Percentiles rank a stretch among this genome's conserved stretches.
Evolutionary conservation across 2,329 filamentous ascomycete genomes (phyloP).

Genomic region (Cercospora canescens): DNA sequence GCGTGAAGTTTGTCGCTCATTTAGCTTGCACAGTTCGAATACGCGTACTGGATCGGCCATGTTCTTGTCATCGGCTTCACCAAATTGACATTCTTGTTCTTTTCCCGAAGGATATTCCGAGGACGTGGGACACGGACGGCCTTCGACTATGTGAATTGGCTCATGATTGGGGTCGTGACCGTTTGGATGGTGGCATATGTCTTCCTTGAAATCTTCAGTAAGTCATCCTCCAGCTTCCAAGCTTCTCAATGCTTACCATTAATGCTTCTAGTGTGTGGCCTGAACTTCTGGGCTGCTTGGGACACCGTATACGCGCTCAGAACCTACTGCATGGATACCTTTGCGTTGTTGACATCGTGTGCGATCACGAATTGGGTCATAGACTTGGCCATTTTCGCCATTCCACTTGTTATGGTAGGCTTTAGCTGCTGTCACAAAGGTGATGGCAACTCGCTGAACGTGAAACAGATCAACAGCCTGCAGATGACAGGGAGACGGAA

Average conservation of each 20-base stretch:
- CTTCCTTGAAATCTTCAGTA: conserved; percentile 16
- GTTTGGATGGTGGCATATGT: conserved; percentile 17
- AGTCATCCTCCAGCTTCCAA: neutral
- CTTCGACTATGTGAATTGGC: conserved; percentile 20
- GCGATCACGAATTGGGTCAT: conserved; percentile 12
- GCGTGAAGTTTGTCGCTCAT: neutral
- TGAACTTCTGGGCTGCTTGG: conserved; percentile 14
- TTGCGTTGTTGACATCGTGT: conserved; percentile 14
- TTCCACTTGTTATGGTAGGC: conserved; percentile 19
- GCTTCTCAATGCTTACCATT: neutral
- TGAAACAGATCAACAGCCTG: conserved; percentile 8
- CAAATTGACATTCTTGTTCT: conserved; percentile 22
- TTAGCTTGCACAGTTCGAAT: conserved; percentile 13
- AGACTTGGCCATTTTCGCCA: conserved; percentile 13
- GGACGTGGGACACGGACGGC: conserved; percentile 7
- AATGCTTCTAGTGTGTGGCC: conserved; percentile 11
- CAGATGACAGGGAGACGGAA: conserved; percentile 12
- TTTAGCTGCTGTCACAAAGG: neutral
- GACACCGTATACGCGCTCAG: conserved; percentile 14
- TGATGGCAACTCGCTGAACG: neutral
- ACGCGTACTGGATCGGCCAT: conserved; percentile 22
- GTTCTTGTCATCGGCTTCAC: conserved; percentile 17
- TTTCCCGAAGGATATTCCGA: conserved; percentile 18
- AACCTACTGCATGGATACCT: conserved; percentile 13
- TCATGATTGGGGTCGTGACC: conserved; percentile 12